phyloP scores from a whole-genome alignment of 345 rosid species.

The Kernera saxatilis region DNA sequence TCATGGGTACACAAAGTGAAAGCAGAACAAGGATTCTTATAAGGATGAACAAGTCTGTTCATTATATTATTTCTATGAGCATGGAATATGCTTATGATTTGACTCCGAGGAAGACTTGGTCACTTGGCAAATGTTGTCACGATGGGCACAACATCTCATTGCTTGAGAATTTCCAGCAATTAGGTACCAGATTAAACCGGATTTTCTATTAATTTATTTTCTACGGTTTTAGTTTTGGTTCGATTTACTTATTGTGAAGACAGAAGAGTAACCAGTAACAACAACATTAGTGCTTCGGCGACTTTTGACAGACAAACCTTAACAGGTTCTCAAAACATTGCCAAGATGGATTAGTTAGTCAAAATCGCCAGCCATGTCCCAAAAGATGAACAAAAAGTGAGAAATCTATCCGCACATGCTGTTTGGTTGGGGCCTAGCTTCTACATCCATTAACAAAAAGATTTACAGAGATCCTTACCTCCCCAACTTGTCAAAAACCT shows the following conservation, averaged over 20 bases:
- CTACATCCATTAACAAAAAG: background rate
- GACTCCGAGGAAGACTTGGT: conserved; percentile 30
- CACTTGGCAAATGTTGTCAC: conserved; percentile 23
- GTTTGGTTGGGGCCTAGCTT: conserved; percentile 4
- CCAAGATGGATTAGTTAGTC: background rate
- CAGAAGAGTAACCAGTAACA: background rate
- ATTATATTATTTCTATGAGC: background rate
- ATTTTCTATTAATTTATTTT: background rate
- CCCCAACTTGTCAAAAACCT: conserved; percentile 3
- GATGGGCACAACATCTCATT: conserved; percentile 10
- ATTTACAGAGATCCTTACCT: conserved; percentile 10
- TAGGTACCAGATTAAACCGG: conserved; percentile 7
- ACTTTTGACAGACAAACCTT: background rate
- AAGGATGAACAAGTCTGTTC: background rate
- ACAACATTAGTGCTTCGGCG: background rate
- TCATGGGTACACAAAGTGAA: background rate
- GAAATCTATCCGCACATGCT: background rate
- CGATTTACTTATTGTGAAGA: background rate
- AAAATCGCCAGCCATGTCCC: background rate
- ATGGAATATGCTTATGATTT: conserved; percentile 26
- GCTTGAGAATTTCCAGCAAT: conserved; percentile 2
- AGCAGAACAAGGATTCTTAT: background rate
- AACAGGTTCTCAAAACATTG: background rate
- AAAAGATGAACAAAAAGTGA: background rate
- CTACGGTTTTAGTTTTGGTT: background rate